Base-by-base conservation (phyloP, 2,329 filamentous ascomycete species). In the Orbilia javanica region DNA sequence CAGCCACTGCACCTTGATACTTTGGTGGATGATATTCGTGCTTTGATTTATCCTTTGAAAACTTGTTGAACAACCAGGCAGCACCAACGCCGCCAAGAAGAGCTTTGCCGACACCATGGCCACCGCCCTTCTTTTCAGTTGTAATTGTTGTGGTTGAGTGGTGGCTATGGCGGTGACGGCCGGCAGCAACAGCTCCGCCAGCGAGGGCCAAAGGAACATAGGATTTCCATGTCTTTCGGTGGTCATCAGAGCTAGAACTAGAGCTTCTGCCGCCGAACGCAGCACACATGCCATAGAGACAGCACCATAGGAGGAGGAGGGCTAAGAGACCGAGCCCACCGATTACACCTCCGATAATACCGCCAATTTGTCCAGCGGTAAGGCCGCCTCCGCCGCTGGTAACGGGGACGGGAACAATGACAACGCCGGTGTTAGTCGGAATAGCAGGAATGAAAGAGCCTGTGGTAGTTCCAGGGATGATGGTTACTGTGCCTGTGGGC, bases 331-430 rank as follows among this genome's bases (percentile, higher is more conserved):
- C 75, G 4, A 79, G 68, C 29, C 75, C 75, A 18, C 75, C 75
- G 44, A 79, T 79, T 3, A 79, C 69, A 62, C 75, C 75, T 36
- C 75, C 75, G 18, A 79, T 79, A 20, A 79, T 79, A 36, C 75
- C 75, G 55, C 75, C 75, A n/a, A 79, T 79, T 25, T 79, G 75
- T 20, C 75, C 75, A 36, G 75, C 69, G 25, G 75, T 79, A 15
- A 79, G 62, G 36, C 75, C 75, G 22, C 69, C 70, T 18, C 68
- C 55, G 1, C 68, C 68, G 39, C 55, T 29, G 42, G 65, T 66
- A 60, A 79, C 67, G n/a, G 75, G 75, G 31, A 62, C 44, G n/a
- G 75, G 75, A 2, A 74, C 64, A 29, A 50, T 46, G 34, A 69
- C 75, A n/a, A 44, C 55, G 20, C 52, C 60, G 8, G 69, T 79